Conservation (phyloP, 1,284 basidiomycete genomes). For the Fereydounia khargensis region DNA sequence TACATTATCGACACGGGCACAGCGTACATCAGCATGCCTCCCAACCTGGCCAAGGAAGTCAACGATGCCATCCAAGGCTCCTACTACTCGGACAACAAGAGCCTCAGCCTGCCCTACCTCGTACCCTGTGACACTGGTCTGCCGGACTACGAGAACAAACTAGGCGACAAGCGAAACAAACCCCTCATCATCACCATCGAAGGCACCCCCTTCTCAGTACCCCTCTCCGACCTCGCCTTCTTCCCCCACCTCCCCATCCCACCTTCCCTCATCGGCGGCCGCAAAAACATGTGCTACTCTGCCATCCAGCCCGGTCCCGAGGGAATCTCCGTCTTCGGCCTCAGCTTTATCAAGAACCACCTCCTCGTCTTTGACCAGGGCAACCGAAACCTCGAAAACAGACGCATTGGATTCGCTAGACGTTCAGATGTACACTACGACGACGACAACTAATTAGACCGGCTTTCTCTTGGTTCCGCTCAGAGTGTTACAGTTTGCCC, state of each 20-base stretch:
- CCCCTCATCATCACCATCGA: conserved; percentile 23
- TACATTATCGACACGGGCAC: conserved; percentile 43
- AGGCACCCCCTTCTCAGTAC: conserved; percentile 29
- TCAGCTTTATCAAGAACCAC: conserved; percentile 46
- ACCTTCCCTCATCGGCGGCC: conserved; percentile 17
- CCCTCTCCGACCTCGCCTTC: conserved; percentile 38
- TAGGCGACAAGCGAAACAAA: conserved; percentile 13
- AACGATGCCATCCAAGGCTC: conserved; percentile 32
- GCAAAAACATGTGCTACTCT: conserved; percentile 30
- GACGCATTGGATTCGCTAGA: conserved; percentile 28
- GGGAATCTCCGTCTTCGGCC: conserved; percentile 32
- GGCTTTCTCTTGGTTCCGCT: no score
- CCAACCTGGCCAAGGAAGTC: conserved; percentile 17
- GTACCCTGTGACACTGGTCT: conserved; percentile 42
- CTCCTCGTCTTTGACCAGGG: conserved; percentile 37
- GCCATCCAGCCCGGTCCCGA: conserved; percentile 36
- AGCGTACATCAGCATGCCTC: conserved; percentile 30
- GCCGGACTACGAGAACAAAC: conserved; percentile 22
- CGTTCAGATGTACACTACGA: conserved; percentile 28
- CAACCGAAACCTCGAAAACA: conserved; percentile 12
- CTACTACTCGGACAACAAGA: conserved; percentile 10
- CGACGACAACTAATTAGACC: no score
- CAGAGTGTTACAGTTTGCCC: background rate
- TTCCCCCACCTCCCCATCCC: conserved; percentile 36
- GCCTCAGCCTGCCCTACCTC: conserved; percentile 31